phyloP scores from a whole-genome alignment of 306 rosid species.

The Casuarina glauca region DNA sequence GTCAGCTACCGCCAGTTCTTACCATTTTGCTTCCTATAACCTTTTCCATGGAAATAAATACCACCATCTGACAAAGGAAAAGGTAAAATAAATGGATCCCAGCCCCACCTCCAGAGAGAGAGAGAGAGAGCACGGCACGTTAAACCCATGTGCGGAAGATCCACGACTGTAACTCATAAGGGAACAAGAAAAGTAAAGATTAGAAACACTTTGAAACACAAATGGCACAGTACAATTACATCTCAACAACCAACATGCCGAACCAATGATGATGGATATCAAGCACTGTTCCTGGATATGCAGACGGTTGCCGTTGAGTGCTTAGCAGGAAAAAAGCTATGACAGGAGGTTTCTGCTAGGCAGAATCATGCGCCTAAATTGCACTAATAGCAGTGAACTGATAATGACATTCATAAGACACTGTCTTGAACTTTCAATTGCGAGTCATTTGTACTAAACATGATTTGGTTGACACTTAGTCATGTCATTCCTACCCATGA shows the following conservation, averaged over 20 bases:
- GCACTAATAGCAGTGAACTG: conserved; percentile 31
- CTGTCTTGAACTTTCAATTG: conserved; percentile 34
- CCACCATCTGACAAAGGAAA: background rate
- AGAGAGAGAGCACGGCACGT: conserved; percentile 40
- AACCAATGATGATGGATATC: conserved; percentile 44
- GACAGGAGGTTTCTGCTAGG: background rate
- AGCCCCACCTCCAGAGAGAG: conserved; percentile 16
- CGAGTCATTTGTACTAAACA: conserved; percentile 42
- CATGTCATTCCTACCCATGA: conserved; percentile 39
- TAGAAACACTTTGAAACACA: conserved; percentile 30
- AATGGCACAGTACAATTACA: conserved; percentile 41
- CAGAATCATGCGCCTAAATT: conserved; percentile 10
- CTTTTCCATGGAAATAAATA: background rate
- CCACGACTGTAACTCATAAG: conserved; percentile 60
- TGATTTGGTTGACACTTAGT: conserved; percentile 33
- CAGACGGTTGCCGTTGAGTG: background rate
- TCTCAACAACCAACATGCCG: conserved; percentile 70
- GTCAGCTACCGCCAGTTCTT: background rate
- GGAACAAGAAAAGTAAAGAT: conserved; percentile 48
- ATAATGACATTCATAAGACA: conserved; percentile 30
- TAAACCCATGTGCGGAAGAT: conserved; percentile 64
- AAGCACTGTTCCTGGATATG: conserved; percentile 33
- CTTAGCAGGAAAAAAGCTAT: background rate
- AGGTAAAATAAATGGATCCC: background rate
- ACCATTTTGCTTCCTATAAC: background rate